Conservation (phyloP, 495 filamentous ascomycete species). For the Lasiosphaeriaceae sp. region DNA sequence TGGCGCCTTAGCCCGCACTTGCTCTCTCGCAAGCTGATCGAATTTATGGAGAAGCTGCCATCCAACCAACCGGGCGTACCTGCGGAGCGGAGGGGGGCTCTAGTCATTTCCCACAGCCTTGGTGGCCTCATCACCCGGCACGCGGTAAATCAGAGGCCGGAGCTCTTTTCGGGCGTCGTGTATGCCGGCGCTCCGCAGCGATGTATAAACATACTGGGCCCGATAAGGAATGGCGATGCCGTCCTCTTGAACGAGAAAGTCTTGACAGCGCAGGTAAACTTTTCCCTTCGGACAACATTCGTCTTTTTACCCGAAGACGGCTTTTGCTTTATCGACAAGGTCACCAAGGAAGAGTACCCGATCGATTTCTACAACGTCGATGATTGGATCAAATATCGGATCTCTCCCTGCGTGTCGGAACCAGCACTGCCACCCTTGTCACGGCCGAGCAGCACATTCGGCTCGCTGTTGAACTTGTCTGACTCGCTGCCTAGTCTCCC, state of each 20-base stretch:
- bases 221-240: conserved; percentile 84
- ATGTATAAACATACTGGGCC: conserved; percentile 89
- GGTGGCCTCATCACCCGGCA: conserved; percentile 88
- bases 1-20: conserved; percentile 87
- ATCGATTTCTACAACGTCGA: conserved; percentile 81
- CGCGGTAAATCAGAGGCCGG: conserved; percentile 81
- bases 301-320: conserved; percentile 84
- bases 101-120: conserved; percentile 83
- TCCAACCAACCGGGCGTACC: conserved; percentile 59
- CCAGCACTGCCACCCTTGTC: conserved; percentile 51
- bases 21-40: conserved; percentile 62
- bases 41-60: conserved; percentile 69
- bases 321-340: conserved; percentile 80
- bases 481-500: conserved; percentile 32
- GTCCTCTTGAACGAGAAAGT: conserved; percentile 87
- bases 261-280: conserved; percentile 91
- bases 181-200: conserved; percentile 82
- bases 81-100: conserved; percentile 58
- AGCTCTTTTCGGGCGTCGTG: conserved; percentile 81
- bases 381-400: conserved; percentile 73
- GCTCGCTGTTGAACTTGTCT: conserved; percentile 36
- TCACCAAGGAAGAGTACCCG: conserved; percentile 74
- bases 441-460: conserved; percentile 27
- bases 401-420: conserved; percentile 69
- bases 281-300: conserved; percentile 83